Base-by-base conservation (phyloP, 495 filamentous ascomycete species). In the Penicillium steckii region DNA sequence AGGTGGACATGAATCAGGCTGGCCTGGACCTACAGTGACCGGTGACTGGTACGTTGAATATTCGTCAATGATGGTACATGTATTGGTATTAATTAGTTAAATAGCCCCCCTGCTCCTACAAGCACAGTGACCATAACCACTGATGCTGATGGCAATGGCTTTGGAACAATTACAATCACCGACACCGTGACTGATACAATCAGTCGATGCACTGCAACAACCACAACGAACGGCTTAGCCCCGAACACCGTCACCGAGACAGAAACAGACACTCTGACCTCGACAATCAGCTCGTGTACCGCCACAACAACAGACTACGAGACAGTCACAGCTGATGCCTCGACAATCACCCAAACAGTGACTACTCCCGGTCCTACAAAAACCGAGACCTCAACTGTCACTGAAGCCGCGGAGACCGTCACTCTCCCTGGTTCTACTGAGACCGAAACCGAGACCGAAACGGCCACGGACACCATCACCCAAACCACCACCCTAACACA, bases 401-500 rank as follows among this genome's bases (percentile, higher is more conserved):
- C 44, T 18, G 0, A 47, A 32, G 30, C 44, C 44, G 44, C 44
- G 8, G 46, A 38, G 32, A 47, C 44, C 0, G 18, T 30, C 8
- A 47, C 44, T 13, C 6, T 12, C 15, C 26, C 44, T 5, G 44
- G 18, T 8, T 41, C 38, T 8, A 41, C 38, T 19, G 29, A 51
- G 15, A 38, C 48, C 18, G 44, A 50, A 8, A 30, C 52, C 19
- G 26, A 49, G 29, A 48, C 50, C 13, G 17, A 49, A 22, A 33
- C 44, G 8, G 48, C 15, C 3, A 27, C 43, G 9, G 22, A 27
- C 6, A 45, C 43, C 15, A 45, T 7, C 44, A 47, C 44, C 44
- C 6, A 48, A 10, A 56, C 53, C n/a, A 25, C n/a, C 17, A 61
- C 53, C 22, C 13, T 54, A 19, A 61, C 58, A 3, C 13, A 44